These are phyloP conservation scores for Terana coerulea DNA, from an alignment of 768 basidiomycete species.

Conservation along the genomic window DNA sequence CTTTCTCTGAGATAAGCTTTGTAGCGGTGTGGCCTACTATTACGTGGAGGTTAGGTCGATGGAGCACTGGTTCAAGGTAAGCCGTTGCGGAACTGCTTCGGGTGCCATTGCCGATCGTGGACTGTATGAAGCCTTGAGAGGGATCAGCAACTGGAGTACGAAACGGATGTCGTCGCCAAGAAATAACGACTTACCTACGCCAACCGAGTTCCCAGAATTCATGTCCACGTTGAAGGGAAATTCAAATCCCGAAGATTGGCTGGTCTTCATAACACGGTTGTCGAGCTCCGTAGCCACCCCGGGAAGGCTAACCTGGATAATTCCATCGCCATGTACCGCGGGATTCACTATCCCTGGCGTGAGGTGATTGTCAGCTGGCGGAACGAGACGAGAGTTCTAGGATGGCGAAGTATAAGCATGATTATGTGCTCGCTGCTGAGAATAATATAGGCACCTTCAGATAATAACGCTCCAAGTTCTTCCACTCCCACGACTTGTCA, in stretches of 20 bases:
- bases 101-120: slow-evolving; percentile 15
- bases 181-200: slow-evolving; percentile 9
- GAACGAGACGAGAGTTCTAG: slow-evolving; percentile 17
- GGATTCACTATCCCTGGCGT: slow-evolving; percentile 19
- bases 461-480: slow-evolving; percentile 19
- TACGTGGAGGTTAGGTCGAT: slow-evolving; percentile 19
- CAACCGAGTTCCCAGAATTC: slow-evolving; percentile 15
- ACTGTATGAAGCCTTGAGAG: slow-evolving; percentile 14
- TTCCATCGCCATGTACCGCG: slow-evolving; percentile 15
- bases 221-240: slow-evolving; percentile 16
- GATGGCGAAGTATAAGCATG: not conserved
- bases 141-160: not conserved
- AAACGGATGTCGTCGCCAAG: not conserved
- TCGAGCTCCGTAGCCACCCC: slow-evolving; percentile 14
- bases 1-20: not conserved
- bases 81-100: slow-evolving; percentile 19
- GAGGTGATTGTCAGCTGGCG: slow-evolving; percentile 20
- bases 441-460: slow-evolving; percentile 16
- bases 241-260: not conserved
- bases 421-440: not conserved
- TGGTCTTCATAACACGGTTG: slow-evolving; percentile 12
- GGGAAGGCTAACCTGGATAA: slow-evolving; percentile 13
- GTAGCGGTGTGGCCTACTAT: slow-evolving; percentile 14
- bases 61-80: slow-evolving; percentile 14
- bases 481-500: slow-evolving; percentile 27